A percentile compares a stretch with the other conserved stretches of the same genome.
phyloP scores from a whole-genome alignment of 805 yeast species.

The Saccharomycopsis selenospora region DNA sequence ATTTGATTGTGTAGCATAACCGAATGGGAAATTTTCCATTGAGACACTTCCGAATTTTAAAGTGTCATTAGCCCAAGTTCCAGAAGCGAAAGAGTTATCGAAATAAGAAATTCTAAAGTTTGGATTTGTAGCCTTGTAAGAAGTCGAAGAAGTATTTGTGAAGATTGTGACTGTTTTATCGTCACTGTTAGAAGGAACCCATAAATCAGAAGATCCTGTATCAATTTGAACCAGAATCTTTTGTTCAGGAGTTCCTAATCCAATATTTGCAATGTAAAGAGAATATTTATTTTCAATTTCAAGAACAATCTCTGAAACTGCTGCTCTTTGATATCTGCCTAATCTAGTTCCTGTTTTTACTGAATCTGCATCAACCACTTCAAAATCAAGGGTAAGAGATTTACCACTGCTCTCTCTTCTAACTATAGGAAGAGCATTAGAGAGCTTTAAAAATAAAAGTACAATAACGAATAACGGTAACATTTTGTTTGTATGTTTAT shows the following conservation, averaged over 20 bases:
- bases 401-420: neutral
- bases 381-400: neutral
- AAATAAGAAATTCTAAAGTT: constrained; percentile 9
- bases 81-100: constrained; percentile 12
- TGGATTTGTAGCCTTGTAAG: neutral
- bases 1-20: constrained; percentile 10
- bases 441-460: neutral
- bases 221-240: constrained; percentile 51
- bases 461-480: neutral
- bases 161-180: constrained; percentile 3
- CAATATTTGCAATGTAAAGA: constrained; percentile 39
- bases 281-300: constrained; percentile 30
- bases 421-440: neutral
- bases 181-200: constrained; percentile 35
- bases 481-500: too few species aligned
- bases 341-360: neutral
- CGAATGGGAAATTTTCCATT: constrained; percentile 11
- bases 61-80: constrained; percentile 14
- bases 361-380: neutral
- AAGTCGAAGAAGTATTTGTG: neutral
- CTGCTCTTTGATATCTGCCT: neutral
- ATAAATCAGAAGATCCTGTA: constrained; percentile 71
- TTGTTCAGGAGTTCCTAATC: constrained; percentile 53
- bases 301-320: constrained; percentile 5
- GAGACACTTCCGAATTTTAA: constrained; percentile 6